Conservation (phyloP, 192 early-diverging fungal species). For the Umbelopsis sp. region DNA sequence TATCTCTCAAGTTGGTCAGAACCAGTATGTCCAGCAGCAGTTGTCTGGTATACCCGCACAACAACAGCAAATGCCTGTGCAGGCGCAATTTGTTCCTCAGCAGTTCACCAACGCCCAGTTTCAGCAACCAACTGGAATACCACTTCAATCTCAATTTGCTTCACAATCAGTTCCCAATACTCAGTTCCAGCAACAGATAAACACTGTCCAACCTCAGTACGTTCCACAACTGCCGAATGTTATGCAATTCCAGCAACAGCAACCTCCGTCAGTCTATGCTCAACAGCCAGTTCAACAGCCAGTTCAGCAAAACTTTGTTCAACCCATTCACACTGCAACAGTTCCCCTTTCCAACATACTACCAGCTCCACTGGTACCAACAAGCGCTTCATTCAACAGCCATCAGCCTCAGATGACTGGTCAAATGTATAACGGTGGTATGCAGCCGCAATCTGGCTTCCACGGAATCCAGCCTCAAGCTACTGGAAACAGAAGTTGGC, state of each 20-base stretch:
- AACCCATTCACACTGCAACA: not conserved
- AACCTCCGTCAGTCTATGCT: not conserved
- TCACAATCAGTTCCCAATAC: constrained; percentile 24
- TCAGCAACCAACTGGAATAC: constrained; percentile 18
- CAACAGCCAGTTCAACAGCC: not conserved
- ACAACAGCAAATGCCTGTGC: constrained; percentile 25
- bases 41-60: not conserved
- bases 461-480: constrained; percentile 38
- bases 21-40: not conserved
- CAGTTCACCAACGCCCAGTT: constrained; percentile 17
- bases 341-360: constrained; percentile 3
- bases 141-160: constrained; percentile 17
- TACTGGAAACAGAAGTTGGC: constrained; percentile 46
- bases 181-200: not conserved
- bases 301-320: not conserved
- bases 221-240: not conserved
- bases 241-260: constrained; percentile 7
- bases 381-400: not conserved
- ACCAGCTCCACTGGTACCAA: not conserved
- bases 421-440: constrained; percentile 21
- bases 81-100: constrained; percentile 9
- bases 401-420: constrained; percentile 27
- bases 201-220: not conserved
- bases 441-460: not conserved
- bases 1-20: not conserved